Base-by-base conservation (phyloP, 176 grass and related monocot genomes). In the Oryza coarctata region DNA sequence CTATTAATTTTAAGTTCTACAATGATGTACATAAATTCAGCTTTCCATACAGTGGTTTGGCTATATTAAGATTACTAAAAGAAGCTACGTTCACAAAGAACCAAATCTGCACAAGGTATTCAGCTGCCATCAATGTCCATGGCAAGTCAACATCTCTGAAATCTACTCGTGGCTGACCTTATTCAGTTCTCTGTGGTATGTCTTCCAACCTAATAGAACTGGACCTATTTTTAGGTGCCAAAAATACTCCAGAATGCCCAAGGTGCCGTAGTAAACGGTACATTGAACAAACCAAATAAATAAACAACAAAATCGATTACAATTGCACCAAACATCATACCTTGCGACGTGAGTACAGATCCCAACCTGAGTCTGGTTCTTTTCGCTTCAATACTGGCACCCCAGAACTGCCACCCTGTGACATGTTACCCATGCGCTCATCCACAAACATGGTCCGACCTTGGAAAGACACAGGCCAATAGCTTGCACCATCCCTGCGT, bases 321-420 rank as follows among this genome's bases (percentile, higher is more conserved):
- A 70, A 34, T 50, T 81, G 80, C 89, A 36, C 66, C 61, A 55
- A 71, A 77, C 28, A 57, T 73, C 32, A 60, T 76, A 74, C 74
- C 77, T 78, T 83, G 31, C 32, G 76, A 55, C 64, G 85, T 4
- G 84, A 30, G 64, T 80, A 88, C 12, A 88, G 33, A 74, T 91
- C 92, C 92, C 87, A 91, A 62, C 89, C 82, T 9, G 81, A 83
- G 68, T 94, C 89, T 11, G 92, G 89, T 7, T 91, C 92, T 86
- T 94, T 94, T 66, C 89, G 87, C 58, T 94, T 94, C 9, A 75
- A 49, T 50, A 43, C 23, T 22, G 50, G 20, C 64, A 77, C 4
- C 47, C 81, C 89, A 3, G 87, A 68, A 76, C 66, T 73, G 30
- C 65, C 73, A 76, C 81, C 74, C n/a, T 92, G 90, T 29, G 87